These are phyloP conservation scores for Saccharomyces hybrid DNA, from an alignment of 1,139 yeast genomes.

Conservation along the genomic window DNA sequence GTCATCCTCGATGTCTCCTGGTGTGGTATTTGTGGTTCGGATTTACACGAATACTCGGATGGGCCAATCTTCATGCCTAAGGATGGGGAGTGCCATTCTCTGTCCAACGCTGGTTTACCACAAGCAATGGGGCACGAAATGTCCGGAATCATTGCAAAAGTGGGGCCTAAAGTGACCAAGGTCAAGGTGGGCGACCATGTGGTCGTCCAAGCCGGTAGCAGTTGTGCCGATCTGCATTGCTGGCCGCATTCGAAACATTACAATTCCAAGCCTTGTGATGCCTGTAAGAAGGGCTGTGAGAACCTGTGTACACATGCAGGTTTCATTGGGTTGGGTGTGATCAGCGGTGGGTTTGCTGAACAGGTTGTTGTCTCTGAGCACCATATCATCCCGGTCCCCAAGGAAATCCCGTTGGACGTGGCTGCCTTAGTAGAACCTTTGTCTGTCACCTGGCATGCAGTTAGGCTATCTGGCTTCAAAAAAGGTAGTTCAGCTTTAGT, in stretches of 20 bases:
- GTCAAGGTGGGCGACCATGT: conserved; percentile 38
- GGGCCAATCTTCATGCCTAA: conserved; percentile 43
- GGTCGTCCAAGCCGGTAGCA: conserved; percentile 48
- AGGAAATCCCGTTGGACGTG: conserved; percentile 39
- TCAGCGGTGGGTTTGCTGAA: conserved; percentile 43
- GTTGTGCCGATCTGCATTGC: conserved; percentile 37
- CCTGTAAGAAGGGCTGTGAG: conserved; percentile 40
- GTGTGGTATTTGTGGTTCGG: conserved; percentile 50
- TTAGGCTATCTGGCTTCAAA: conserved; percentile 34
- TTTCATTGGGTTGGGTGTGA: conserved; percentile 40
- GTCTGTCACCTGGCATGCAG: conserved; percentile 51
- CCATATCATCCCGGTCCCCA: conserved; percentile 40
- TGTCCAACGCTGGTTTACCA: conserved; percentile 32
- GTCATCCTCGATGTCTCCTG: conserved; percentile 40
- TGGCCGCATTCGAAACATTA: conserved; percentile 15
- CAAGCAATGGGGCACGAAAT: conserved; percentile 54
- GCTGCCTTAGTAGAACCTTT: conserved; percentile 46
- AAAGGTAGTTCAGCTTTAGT: conserved; percentile 42
- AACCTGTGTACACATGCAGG: conserved; percentile 43
- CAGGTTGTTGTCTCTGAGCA: conserved; percentile 35
- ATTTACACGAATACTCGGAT: conserved; percentile 40
- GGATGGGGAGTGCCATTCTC: conserved; percentile 29
- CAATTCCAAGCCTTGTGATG: conserved; percentile 32
- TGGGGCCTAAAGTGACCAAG: conserved; percentile 34
- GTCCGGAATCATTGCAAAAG: conserved; percentile 34